Percentiles rank a stretch among this genome's conserved stretches.
phyloP scores from a whole-genome alignment of 441 rosid species.

The Erysimum cheiri region DNA sequence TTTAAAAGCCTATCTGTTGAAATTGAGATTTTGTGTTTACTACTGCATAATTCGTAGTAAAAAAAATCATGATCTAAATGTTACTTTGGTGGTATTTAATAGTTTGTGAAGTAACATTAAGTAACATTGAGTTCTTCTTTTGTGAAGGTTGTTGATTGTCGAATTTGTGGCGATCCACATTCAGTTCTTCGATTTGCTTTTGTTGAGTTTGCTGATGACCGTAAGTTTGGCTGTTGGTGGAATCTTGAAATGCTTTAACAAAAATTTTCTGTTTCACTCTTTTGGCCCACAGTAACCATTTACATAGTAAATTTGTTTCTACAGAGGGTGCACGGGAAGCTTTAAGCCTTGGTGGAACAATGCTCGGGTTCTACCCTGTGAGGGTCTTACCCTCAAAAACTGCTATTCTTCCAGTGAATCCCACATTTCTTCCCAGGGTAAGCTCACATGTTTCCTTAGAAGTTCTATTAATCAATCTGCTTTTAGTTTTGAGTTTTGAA shows the following conservation, averaged over 20 bases:
- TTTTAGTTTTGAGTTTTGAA: slow-evolving; percentile 26
- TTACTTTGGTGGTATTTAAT: no score
- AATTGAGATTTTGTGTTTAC: neutral
- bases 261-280: neutral
- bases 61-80: neutral
- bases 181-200: slow-evolving; percentile 82
- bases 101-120: no score
- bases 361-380: slow-evolving; percentile 72
- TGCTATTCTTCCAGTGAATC: slow-evolving; percentile 82
- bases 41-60: slow-evolving; percentile 1
- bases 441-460: slow-evolving; percentile 12
- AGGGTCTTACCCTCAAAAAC: slow-evolving; percentile 83
- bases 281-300: neutral
- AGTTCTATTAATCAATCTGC: slow-evolving; percentile 14
- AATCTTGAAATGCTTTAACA: slow-evolving; percentile 1
- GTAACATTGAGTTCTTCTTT: slow-evolving; percentile 28
- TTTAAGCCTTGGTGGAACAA: slow-evolving; percentile 66
- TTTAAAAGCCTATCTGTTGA: slow-evolving; percentile 7
- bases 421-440: slow-evolving; percentile 79
- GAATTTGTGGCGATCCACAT: slow-evolving; percentile 79
- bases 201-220: slow-evolving; percentile 74
- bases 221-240: slow-evolving; percentile 50
- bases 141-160: slow-evolving; percentile 76
- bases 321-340: slow-evolving; percentile 69
- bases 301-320: slow-evolving; percentile 24